Evolutionary conservation across 148 eudicot genomes (phyloP), one percentile per base, ranked within the genome.

Genomic region (Salicornia ramosissima): DNA sequence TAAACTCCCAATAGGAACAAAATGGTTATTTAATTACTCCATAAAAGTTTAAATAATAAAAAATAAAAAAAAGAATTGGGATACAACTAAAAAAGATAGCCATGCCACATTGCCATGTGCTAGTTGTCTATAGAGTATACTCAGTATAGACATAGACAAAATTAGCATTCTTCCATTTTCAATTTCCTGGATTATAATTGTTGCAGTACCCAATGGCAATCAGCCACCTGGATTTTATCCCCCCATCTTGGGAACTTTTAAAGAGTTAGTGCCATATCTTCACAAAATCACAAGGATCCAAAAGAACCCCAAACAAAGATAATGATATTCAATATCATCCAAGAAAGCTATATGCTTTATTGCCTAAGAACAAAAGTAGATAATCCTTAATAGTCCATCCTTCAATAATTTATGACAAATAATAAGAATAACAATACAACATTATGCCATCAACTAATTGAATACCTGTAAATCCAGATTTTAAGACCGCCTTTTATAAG

Each of bases 381-480:
- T 8, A 36, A 36, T 36, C 40, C 40, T 36, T 36, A 36, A n/a
- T n/a, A n/a, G n/a, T n/a, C n/a, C n/a, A n/a, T 36, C 8, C 40
- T 36, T 36, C 8, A 36, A 36, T 36, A 8, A 4, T 36, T 8
- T 36, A 4, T 36, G n/a, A n/a, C n/a, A n/a, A n/a, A n/a, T n/a
- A 36, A 36, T 36, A 8, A 36, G 8, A 36, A 36, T 3, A 36
- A 4, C 4, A 29, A 13, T 18, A 18, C 19, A 56, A 34, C 18
- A 22, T 31, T 28, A 53, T 73, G 54, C n/a, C 61, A 36, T 40
- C 53, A 34, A 39, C 58, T 14, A 40, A 39, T 49, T 78, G 29
- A 13, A 5, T 34, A 86, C 92, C 92, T 88, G 80, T 85, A 88
- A 71, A 88, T 76, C 92, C 92, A 86, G 13, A 88, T 85, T 73